Evolutionary conservation across 345 rosid species (phyloP).

Genomic region (Cochlearia excelsa): DNA sequence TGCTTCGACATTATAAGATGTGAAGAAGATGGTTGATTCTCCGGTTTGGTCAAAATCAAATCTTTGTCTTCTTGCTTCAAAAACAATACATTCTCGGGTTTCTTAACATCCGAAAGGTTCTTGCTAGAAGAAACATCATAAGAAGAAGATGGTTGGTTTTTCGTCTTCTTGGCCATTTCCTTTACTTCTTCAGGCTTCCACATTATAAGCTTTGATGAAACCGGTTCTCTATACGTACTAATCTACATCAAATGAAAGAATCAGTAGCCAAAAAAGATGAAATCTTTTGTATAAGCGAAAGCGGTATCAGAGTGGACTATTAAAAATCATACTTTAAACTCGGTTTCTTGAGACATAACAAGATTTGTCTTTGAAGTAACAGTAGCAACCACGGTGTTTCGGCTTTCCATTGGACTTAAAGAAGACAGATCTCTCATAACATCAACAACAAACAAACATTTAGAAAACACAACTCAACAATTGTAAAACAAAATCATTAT

Average conservation of each 20-base stretch:
- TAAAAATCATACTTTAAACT: constrained; percentile 27
- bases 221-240: constrained; percentile 9
- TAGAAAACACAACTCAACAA: constrained; percentile 26
- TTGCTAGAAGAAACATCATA: constrained; percentile 23
- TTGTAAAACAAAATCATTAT: background rate
- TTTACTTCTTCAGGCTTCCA: constrained; percentile 29
- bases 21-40: background rate
- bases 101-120: constrained; percentile 22
- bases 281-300: constrained; percentile 16
- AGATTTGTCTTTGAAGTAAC: constrained; percentile 20
- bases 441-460: constrained; percentile 32
- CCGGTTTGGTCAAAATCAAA: constrained; percentile 2
- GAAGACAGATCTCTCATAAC: constrained; percentile 41
- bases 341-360: constrained; percentile 27
- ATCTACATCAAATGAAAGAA: constrained; percentile 17
- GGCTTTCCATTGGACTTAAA: constrained; percentile 40
- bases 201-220: constrained; percentile 16
- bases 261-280: background rate
- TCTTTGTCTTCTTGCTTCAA: constrained; percentile 21
- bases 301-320: background rate
- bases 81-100: constrained; percentile 19
- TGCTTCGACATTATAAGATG: background rate
- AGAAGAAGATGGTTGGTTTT: constrained; percentile 20
- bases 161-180: constrained; percentile 24
- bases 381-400: constrained; percentile 15